A percentile compares a stretch with the other conserved stretches of the same genome.
These are phyloP conservation scores for Penicillium canariense DNA, from an alignment of 495 filamentous ascomycete genomes.

Conservation along the genomic window DNA sequence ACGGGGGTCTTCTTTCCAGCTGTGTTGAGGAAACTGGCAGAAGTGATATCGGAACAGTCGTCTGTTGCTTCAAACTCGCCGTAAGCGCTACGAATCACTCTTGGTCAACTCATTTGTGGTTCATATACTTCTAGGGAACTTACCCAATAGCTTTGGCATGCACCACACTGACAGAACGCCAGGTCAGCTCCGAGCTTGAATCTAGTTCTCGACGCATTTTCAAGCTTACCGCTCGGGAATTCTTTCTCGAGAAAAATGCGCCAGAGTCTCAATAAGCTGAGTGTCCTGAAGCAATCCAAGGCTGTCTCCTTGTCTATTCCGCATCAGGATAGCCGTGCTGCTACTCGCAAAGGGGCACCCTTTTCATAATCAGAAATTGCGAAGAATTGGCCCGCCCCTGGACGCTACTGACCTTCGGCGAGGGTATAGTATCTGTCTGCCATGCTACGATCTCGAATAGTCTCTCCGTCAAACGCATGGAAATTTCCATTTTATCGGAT, in stretches of 20 bases:
- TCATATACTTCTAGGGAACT: background rate
- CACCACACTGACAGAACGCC: conserved; percentile 38
- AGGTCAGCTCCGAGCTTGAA: background rate
- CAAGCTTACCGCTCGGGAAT: conserved; percentile 40
- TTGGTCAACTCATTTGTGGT: background rate
- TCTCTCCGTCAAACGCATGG: too few relatives aligned
- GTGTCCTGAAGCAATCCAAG: conserved; percentile 35
- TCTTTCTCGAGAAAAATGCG: conserved; percentile 59
- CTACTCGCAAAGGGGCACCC: conserved; percentile 29
- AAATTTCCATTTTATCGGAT: too few relatives aligned
- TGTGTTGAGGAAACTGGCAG: conserved; percentile 39
- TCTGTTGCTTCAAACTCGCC: conserved; percentile 61
- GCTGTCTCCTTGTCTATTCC: conserved; percentile 25
- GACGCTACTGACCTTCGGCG: conserved; percentile 1
- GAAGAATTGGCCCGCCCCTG: background rate
- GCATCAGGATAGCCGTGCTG: conserved; percentile 30
- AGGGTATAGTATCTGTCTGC: conserved; percentile 11
- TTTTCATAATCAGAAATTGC: background rate
- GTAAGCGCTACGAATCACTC: conserved; percentile 42
- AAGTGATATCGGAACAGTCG: conserved; percentile 48
- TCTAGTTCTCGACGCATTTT: too few relatives aligned
- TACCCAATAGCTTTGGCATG: conserved; percentile 57
- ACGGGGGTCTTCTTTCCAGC: conserved; percentile 63
- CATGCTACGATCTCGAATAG: too few relatives aligned
- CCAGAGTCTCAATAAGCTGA: conserved; percentile 46